phyloP scores from a whole-genome alignment of 495 filamentous ascomycete species.

The Daldinia vernicosa region DNA sequence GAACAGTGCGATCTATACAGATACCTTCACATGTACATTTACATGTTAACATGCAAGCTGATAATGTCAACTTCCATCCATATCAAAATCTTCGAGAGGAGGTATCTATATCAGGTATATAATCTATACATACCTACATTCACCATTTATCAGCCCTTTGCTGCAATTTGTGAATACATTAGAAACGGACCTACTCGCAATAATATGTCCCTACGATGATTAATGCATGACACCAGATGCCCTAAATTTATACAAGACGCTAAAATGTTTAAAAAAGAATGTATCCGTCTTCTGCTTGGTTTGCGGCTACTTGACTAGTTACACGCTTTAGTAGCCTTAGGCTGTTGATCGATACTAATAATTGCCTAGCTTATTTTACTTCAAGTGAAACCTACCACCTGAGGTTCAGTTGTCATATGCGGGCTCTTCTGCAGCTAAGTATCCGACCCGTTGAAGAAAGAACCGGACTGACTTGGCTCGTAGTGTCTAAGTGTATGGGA shows the following conservation, averaged over 20 bases:
- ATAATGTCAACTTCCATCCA: too few species aligned
- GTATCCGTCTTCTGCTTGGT: not conserved
- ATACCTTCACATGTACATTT: not conserved
- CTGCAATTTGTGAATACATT: too few species aligned
- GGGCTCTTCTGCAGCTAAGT: slow-evolving; percentile 33
- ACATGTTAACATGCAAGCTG: not conserved
- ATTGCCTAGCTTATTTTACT: not conserved
- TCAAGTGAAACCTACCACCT: slow-evolving; percentile 8
- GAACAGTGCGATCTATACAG: not conserved
- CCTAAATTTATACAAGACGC: not conserved
- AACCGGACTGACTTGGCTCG: slow-evolving; percentile 24
- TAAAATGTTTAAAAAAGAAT: too few species aligned
- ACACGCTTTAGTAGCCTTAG: not conserved
- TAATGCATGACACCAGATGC: not conserved
- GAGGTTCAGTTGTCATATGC: slow-evolving; percentile 20
- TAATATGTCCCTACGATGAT: not conserved
- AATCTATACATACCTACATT: too few species aligned
- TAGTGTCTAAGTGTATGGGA: not conserved
- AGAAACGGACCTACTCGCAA: too few species aligned
- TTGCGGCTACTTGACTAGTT: slow-evolving; percentile 4
- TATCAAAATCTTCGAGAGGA: too few species aligned
- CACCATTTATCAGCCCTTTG: not conserved
- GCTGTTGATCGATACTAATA: not conserved
- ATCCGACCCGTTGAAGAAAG: slow-evolving; percentile 31
- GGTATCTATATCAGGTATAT: too few species aligned